Evolutionary conservation across 208 protist species (phyloP).

Genomic region (Trichomonas tenax): DNA sequence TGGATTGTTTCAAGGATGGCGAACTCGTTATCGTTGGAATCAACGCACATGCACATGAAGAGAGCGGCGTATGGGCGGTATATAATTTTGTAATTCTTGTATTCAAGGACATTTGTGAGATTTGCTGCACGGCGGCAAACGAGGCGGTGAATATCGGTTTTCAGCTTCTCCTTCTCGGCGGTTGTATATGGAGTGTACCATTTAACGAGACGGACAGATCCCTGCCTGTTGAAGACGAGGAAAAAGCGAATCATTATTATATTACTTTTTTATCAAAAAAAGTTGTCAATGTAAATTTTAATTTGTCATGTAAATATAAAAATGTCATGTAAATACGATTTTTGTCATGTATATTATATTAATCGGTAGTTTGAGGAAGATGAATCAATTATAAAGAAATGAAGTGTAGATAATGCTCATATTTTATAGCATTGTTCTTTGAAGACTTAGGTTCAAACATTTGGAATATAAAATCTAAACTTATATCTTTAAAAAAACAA

Average conservation of each 20-base stretch:
- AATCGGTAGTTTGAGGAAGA: no score
- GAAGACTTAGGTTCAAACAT: no score
- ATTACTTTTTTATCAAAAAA: no score
- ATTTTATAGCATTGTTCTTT: no score
- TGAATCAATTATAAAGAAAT: no score
- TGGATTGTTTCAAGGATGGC: constrained; percentile 9
- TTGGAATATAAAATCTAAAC: no score
- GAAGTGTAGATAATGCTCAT: no score
- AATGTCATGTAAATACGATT: no score
- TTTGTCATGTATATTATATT: no score
- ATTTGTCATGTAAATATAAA: no score
- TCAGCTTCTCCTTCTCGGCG: constrained; percentile 3
- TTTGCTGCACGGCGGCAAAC: neutral
- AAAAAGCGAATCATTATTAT: constrained; percentile 25
- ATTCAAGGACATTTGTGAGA: constrained; percentile 18
- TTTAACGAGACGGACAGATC: constrained; percentile 6
- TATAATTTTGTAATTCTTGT: constrained; percentile 22
- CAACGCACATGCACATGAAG: constrained; percentile 21
- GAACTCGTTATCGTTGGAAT: constrained; percentile 22
- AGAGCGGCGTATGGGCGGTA: constrained; percentile 20
- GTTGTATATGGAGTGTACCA: constrained; percentile 17
- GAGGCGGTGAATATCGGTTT: constrained; percentile 2
- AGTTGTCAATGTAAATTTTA: no score
- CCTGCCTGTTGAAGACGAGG: constrained; percentile 6
- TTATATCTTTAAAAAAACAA: no score